phyloP scores from a whole-genome alignment of 2,329 filamentous ascomycete species.

The Talaromyces rugulosus region DNA sequence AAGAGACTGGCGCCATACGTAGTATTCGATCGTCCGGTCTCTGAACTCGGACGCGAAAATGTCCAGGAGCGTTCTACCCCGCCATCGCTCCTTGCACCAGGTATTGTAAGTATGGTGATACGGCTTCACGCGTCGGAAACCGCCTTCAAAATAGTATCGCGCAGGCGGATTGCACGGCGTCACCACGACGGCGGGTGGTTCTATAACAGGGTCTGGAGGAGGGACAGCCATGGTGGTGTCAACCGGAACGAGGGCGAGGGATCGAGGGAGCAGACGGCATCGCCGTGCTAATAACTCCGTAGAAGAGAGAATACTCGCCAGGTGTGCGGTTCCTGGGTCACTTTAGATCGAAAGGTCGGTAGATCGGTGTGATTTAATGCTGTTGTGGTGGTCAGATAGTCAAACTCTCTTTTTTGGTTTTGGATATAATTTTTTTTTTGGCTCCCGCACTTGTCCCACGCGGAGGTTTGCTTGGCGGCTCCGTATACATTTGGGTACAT shows the following conservation, averaged over 20 bases:
- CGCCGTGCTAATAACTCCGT: slow-evolving; percentile 36
- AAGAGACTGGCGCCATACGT: slow-evolving; percentile 51
- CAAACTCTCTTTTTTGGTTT: not conserved
- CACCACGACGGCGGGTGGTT: slow-evolving; percentile 24
- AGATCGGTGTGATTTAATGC: not conserved
- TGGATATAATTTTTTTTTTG: not conserved
- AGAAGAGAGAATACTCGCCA: slow-evolving; percentile 15
- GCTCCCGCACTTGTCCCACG: not conserved
- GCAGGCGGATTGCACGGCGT: slow-evolving; percentile 44
- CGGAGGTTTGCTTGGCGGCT: not conserved
- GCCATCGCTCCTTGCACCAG: slow-evolving; percentile 55
- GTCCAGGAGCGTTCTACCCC: slow-evolving; percentile 73
- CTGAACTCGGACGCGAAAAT: slow-evolving; percentile 91
- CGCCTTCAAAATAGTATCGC: slow-evolving; percentile 80
- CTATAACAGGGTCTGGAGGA: slow-evolving; percentile 22
- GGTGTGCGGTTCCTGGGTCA: not conserved
- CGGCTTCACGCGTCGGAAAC: slow-evolving; percentile 47
- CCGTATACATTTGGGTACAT: not conserved
- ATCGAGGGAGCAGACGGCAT: slow-evolving; percentile 24
- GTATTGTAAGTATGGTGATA: slow-evolving; percentile 45
- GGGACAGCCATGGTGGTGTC: slow-evolving; percentile 23
- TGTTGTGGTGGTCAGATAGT: not conserved
- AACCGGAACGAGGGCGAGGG: slow-evolving; percentile 34
- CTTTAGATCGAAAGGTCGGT: not conserved
- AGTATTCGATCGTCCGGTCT: slow-evolving; percentile 81